Base-by-base conservation (phyloP, 495 filamentous ascomycete genomes). In the Tuber melanosporum region DNA sequence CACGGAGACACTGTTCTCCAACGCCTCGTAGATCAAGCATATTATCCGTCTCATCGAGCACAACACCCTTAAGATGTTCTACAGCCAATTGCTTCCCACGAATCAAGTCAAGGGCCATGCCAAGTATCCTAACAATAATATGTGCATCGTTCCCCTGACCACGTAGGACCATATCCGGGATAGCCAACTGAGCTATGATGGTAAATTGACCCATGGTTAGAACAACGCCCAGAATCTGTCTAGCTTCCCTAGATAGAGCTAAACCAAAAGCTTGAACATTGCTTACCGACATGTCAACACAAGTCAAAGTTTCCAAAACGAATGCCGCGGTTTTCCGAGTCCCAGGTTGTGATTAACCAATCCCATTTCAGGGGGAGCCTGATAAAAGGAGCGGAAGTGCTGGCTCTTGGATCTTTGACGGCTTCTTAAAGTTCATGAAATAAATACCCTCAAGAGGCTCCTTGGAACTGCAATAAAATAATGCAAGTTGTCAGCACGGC, bases 281-380 rank as follows among this genome's bases (percentile, higher is more conserved):
- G 22, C 84, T 85, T n/a, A 90, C 86, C 26, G 81, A 85, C 70
- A 94, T 86, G 79, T 98, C 92, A 80, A 97, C 84, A 71, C 95
- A 92, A 74, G 91, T 91, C 32, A 99, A 88, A 73, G 97, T 92
- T 66, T 95, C 97, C 74, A 97, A 89, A 41, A 93, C 91, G 84
- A 98, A 98, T 44, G 96, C 95, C 44, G 95, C 96, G 14, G 96
- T 99, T 86, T 99, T 99, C 76, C 96, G 96, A 20, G 96, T 99
- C 77, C 96, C 96, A 7, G 96, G 98, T 85, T 99, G 96, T 43
- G 95, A 98, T 84, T 99, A 96, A 39, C 94, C 95, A 77, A 99
- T 94, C 87, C 98, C 91, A 85, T 98, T 98, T 66, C 86, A 88
- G 0, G 95, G 92, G 20, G 94, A 94, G 80, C 96, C 88, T 78